Base-by-base conservation (phyloP, 768 basidiomycete genomes). In the Tylopilus cervinicoccineus region DNA sequence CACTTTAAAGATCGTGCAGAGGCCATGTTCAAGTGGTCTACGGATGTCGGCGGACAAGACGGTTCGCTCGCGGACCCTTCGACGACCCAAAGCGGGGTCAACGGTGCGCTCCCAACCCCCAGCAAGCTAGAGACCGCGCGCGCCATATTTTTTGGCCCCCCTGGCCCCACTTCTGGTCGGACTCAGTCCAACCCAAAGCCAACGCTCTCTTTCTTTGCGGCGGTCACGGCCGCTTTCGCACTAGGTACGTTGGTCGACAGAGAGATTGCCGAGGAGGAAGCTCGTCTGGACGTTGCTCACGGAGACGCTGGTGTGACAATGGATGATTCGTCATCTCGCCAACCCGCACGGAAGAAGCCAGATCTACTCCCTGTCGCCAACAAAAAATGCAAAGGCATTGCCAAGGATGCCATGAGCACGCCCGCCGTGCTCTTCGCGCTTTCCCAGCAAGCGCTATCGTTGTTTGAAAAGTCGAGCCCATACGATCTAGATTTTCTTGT, bases 401-500 rank as follows among this genome's bases (percentile, higher is more conserved):
- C 61, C 41, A 68, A 66, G 61, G 65, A 67, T 31, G 56, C 53
- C 4, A 52, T 53, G 9, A 63, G 58, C 13, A 59, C 63, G 0
- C 68, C 76, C 13, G 61, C 71, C 28, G 72, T 68, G 14, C 64
- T 80, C 48, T 72, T 72, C 50, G 70, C 72, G 19, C 68, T 80
- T 14, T 79, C 79, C 16, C 71, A 69, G 39, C 79, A 80, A 56
- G 70, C 76, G 0, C 59, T 80, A 17, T 62, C 59, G 3, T 34
- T 76, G 16, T 72, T 68, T 41, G 79, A 80, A 64, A 63, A 64
- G 57, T 69, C 67, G 16, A 56, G 60, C 38, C 45, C 70, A 26
- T 76, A 77, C 48, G 79, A 80, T 54, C 57, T 81, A 40, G 81
- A 88, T 64, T 78, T 74, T 52, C 65, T 88, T 19, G 64, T 77